Evolutionary conservation across 129 eudicot species (phyloP).

Genomic region (Ambrosia artemisiifolia): DNA sequence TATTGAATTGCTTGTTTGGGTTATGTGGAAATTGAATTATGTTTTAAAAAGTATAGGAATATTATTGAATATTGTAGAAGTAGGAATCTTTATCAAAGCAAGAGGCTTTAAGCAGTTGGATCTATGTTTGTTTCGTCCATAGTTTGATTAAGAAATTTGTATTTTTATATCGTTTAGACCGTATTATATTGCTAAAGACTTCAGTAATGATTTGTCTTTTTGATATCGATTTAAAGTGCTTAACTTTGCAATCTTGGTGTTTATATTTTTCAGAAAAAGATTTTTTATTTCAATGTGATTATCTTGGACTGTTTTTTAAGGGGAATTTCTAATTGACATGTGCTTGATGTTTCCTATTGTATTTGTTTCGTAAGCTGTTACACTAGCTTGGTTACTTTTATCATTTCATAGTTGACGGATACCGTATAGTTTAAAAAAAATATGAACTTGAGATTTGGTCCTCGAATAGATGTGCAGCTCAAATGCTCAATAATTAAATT

Average conservation of each 20-base stretch:
- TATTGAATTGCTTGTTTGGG: background rate
- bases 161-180: background rate
- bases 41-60: background rate
- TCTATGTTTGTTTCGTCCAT: background rate
- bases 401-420: background rate
- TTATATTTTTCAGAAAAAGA: background rate
- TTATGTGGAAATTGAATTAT: background rate
- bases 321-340: background rate
- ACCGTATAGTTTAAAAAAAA: background rate
- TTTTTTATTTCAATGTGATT: background rate
- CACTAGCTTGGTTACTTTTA: background rate
- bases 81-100: background rate
- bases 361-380: background rate
- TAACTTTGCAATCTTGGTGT: background rate
- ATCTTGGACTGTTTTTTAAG: background rate
- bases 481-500: background rate
- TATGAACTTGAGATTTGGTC: background rate
- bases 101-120: constrained; percentile 1
- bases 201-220: background rate
- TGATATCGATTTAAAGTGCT: background rate
- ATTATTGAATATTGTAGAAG: background rate
- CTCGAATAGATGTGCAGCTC: background rate
- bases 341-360: background rate
- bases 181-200: background rate
- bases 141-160: background rate